A percentile compares a stretch with the other conserved stretches of the same genome.
These are phyloP conservation scores for Aspergillus pseudonomiae DNA, from an alignment of 2,329 filamentous ascomycete genomes.

Conservation along the genomic window DNA sequence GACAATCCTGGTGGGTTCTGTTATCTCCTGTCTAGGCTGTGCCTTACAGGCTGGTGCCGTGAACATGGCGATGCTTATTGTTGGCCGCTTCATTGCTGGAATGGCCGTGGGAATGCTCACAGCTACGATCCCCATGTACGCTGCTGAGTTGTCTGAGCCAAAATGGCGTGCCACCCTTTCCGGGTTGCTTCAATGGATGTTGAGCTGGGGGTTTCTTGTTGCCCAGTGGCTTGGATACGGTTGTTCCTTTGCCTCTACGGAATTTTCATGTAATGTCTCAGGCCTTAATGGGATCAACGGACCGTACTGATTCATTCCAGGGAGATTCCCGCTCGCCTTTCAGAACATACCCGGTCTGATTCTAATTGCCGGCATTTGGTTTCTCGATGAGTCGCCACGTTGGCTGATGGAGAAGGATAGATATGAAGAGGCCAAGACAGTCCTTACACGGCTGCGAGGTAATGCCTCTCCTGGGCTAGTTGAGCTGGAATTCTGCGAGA, in stretches of 20 bases:
- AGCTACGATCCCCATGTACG: conserved; percentile 34
- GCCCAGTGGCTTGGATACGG: conserved; percentile 46
- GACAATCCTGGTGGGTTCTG: neutral
- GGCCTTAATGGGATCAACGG: too few relatives aligned
- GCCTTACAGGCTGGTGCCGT: conserved; percentile 31
- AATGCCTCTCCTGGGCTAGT: conserved; percentile 26
- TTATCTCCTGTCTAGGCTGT: conserved; percentile 9
- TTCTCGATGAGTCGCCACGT: conserved; percentile 33
- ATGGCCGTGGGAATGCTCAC: conserved; percentile 31
- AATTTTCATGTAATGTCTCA: conserved; percentile 17
- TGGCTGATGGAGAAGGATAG: conserved; percentile 31
- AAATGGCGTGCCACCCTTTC: conserved; percentile 35
- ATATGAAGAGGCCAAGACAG: conserved; percentile 23
- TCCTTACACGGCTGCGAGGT: conserved; percentile 22
- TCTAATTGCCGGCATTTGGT: conserved; percentile 33
- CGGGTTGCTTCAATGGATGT: conserved; percentile 38
- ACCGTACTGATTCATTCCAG: neutral
- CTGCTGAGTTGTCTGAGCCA: conserved; percentile 37
- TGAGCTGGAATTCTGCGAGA: conserved; percentile 45
- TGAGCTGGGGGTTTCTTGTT: conserved; percentile 41
- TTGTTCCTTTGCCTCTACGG: conserved; percentile 26
- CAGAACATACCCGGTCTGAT: conserved; percentile 44
- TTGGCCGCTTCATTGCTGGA: conserved; percentile 34
- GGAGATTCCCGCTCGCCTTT: conserved; percentile 44
- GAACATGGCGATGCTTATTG: conserved; percentile 31